phyloP scores from a whole-genome alignment of 495 filamentous ascomycete genomes.

The Hyaloscypha finlandica region DNA sequence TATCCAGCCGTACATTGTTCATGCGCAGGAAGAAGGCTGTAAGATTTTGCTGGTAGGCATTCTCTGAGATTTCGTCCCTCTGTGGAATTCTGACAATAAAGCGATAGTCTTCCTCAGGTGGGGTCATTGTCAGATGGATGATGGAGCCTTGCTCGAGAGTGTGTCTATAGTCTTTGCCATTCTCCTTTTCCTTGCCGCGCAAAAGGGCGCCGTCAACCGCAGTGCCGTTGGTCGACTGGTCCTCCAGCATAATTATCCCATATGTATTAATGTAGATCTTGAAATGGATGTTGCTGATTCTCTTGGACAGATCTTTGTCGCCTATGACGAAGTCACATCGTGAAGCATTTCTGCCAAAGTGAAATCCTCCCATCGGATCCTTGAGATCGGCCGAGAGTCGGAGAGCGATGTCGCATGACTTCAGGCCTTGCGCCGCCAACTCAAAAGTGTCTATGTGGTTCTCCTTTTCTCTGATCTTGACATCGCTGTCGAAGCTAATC shows the following conservation, averaged over 20 bases:
- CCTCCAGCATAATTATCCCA: slow-evolving; percentile 85
- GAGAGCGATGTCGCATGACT: slow-evolving; percentile 67
- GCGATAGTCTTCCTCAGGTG: slow-evolving; percentile 51
- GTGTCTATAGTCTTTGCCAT: slow-evolving; percentile 30
- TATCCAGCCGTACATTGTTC: slow-evolving; percentile 10
- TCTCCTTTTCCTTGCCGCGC: slow-evolving; percentile 35
- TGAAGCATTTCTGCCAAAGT: slow-evolving; percentile 75
- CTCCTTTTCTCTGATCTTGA: slow-evolving; percentile 36
- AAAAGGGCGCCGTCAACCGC: slow-evolving; percentile 57
- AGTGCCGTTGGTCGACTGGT: slow-evolving; percentile 91
- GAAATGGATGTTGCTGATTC: slow-evolving; percentile 89
- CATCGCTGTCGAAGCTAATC: slow-evolving; percentile 37
- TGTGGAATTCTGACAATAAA: slow-evolving; percentile 86
- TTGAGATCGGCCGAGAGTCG: slow-evolving; percentile 72
- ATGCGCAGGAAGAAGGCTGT: slow-evolving; percentile 28
- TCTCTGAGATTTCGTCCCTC: slow-evolving; percentile 23
- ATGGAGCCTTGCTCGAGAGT: slow-evolving; percentile 32
- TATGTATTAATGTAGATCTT: slow-evolving; percentile 81
- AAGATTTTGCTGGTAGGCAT: slow-evolving; percentile 29
- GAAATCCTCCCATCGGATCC: slow-evolving; percentile 67
- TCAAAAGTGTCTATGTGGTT: slow-evolving; percentile 51
- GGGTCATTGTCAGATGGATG: slow-evolving; percentile 33
- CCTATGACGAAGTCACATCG: slow-evolving; percentile 74
- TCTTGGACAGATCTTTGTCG: slow-evolving; percentile 52
- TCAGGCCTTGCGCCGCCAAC: slow-evolving; percentile 50